A percentile compares a stretch with the other conserved stretches of the same genome.
phyloP scores from a whole-genome alignment of 169 alveolate species.

The Plasmodium gonderi region DNA sequence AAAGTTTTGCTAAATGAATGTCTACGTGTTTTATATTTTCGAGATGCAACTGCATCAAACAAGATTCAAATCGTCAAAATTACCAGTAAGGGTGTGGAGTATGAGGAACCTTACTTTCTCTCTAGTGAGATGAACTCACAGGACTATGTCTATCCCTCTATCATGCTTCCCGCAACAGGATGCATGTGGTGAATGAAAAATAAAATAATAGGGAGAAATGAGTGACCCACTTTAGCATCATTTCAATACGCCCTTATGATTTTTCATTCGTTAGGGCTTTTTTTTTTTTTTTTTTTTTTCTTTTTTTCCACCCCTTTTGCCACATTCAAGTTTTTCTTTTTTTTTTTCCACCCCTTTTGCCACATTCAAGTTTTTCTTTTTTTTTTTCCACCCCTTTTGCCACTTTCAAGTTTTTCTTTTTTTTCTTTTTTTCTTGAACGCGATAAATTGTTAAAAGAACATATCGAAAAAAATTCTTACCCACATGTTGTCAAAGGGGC shows the following conservation, averaged over 20 bases:
- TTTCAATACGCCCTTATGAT: too few species aligned
- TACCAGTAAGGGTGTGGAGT: conserved; percentile 72
- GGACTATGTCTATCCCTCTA: conserved; percentile 58
- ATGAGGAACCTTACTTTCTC: conserved; percentile 64
- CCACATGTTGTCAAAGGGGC: too few species aligned
- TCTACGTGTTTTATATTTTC: conserved; percentile 55
- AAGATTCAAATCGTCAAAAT: conserved; percentile 62
- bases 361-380: background rate
- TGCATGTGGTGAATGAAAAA: conserved; percentile 77
- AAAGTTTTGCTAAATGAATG: conserved; percentile 76
- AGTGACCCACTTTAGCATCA: too few species aligned
- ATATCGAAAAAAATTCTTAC: background rate
- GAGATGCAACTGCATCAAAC: conserved; percentile 59
- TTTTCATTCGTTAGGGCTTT: too few species aligned
- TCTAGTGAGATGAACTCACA: conserved; percentile 18
- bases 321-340: too few species aligned
- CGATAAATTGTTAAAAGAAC: background rate
- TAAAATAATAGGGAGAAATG: too few species aligned
- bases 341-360: too few species aligned
- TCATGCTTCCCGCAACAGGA: conserved; percentile 68
- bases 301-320: too few species aligned
- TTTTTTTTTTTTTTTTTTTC: too few species aligned
- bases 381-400: background rate
- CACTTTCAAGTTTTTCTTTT: background rate
- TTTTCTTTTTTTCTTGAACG: background rate